Percentiles rank a stretch among this genome's conserved stretches.
Conservation (phyloP, 2,329 filamentous ascomycete species). For the Epichloe baconii region DNA sequence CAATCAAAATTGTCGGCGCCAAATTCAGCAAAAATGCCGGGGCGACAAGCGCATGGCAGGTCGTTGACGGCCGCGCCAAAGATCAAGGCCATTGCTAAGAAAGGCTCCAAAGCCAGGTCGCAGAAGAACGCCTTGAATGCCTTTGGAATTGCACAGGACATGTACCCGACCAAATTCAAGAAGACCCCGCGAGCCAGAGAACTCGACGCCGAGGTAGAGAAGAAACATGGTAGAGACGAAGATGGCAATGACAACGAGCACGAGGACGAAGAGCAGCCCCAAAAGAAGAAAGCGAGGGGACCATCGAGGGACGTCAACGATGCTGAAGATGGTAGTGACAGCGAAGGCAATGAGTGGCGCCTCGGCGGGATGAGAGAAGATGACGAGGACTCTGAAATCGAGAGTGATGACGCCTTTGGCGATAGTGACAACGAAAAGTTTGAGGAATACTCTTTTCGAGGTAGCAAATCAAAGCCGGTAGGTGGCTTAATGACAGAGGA, state of each 20-base stretch:
- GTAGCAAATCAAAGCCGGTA: slow-evolving; percentile 26
- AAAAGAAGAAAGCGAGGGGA: slow-evolving; percentile 29
- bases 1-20: neutral
- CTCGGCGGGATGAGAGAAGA: slow-evolving; percentile 48
- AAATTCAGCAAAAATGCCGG: slow-evolving; percentile 32
- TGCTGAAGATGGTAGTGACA: slow-evolving; percentile 67
- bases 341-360: slow-evolving; percentile 75
- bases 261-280: slow-evolving; percentile 28
- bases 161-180: slow-evolving; percentile 34
- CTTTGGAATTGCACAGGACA: slow-evolving; percentile 42
- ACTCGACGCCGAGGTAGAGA: slow-evolving; percentile 33
- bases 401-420: slow-evolving; percentile 70
- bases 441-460: slow-evolving; percentile 52
- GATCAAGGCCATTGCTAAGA: slow-evolving; percentile 21
- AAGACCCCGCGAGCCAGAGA: slow-evolving; percentile 37
- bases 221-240: slow-evolving; percentile 30
- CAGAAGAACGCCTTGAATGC: slow-evolving; percentile 41
- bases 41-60: slow-evolving; percentile 45
- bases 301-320: slow-evolving; percentile 37
- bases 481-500: slow-evolving; percentile 3
- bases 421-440: slow-evolving; percentile 80
- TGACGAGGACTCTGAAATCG: slow-evolving; percentile 51
- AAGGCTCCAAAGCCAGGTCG: slow-evolving; percentile 32
- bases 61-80: slow-evolving; percentile 29
- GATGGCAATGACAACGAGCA: slow-evolving; percentile 36